Conservation (phyloP, 2,329 filamentous ascomycete species). For the Hypoxylon sp. region DNA sequence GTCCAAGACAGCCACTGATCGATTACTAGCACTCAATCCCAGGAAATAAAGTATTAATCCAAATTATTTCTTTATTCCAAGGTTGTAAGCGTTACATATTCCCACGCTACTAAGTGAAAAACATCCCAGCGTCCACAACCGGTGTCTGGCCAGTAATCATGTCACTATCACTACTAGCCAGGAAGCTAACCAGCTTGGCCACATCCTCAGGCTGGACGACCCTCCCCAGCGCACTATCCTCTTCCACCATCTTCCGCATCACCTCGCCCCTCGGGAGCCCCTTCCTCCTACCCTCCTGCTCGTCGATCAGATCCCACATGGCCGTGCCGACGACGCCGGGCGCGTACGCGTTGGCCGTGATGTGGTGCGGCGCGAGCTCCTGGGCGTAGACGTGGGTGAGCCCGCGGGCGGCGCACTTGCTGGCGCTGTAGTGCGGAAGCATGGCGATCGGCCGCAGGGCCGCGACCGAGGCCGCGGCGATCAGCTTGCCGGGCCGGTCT, state of each 20-base stretch:
- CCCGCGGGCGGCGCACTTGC: slow-evolving; percentile 73
- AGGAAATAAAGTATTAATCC: too few relatives aligned
- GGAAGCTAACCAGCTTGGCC: slow-evolving; percentile 67
- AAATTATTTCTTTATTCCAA: too few relatives aligned
- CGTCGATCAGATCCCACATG: slow-evolving; percentile 76
- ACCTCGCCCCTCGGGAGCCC: slow-evolving; percentile 61
- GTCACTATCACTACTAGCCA: slow-evolving; percentile 66
- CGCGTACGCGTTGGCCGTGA: slow-evolving; percentile 73
- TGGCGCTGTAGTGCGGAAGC: slow-evolving; percentile 69
- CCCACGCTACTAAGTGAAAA: slow-evolving; percentile 42
- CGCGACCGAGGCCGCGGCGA: slow-evolving; percentile 64
- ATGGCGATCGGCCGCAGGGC: slow-evolving; percentile 67
- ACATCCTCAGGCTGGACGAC: slow-evolving; percentile 71
- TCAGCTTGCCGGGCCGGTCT: slow-evolving; percentile 53
- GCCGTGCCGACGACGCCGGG: slow-evolving; percentile 72
- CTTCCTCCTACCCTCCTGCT: slow-evolving; percentile 61
- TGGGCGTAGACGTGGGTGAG: slow-evolving; percentile 72
- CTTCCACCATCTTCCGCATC: slow-evolving; percentile 61
- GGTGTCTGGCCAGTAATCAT: slow-evolving; percentile 73
- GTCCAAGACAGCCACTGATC: too few relatives aligned
- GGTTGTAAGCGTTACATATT: too few relatives aligned
- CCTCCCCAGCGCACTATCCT: slow-evolving; percentile 65
- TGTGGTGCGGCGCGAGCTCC: slow-evolving; percentile 69
- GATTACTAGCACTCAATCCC: neutral
- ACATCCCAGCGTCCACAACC: slow-evolving; percentile 68